Percentiles rank a stretch among this genome's conserved stretches.
Conservation (phyloP, 495 filamentous ascomycete species). For the Neurospora sp. region DNA sequence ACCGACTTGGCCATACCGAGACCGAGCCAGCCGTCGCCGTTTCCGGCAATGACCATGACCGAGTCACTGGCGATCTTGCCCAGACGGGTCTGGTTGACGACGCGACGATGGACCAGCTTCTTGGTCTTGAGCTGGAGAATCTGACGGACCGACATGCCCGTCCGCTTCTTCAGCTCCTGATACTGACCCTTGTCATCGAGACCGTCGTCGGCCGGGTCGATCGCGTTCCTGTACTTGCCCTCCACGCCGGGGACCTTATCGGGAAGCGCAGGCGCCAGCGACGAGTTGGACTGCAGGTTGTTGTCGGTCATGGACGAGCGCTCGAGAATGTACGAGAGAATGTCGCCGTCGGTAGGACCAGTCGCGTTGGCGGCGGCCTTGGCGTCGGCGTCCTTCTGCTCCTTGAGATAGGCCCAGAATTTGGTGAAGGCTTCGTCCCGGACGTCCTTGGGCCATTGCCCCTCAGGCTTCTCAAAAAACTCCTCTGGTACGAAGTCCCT, state of each 20-base stretch:
- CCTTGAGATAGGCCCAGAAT: constrained; percentile 21
- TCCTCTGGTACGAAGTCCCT: constrained; percentile 30
- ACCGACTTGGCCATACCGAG: constrained; percentile 82
- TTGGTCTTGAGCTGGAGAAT: constrained; percentile 50
- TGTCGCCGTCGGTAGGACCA: constrained; percentile 33
- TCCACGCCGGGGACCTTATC: constrained; percentile 34
- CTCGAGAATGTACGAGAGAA: constrained; percentile 34
- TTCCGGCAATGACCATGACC: constrained; percentile 68
- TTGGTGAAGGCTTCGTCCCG: constrained; percentile 22
- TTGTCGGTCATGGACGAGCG: constrained; percentile 27
- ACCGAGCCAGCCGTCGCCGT: constrained; percentile 73
- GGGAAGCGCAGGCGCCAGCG: constrained; percentile 32
- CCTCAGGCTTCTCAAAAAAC: constrained; percentile 16
- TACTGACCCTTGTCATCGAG: constrained; percentile 32
- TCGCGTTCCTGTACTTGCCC: constrained; percentile 38
- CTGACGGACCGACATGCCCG: constrained; percentile 50
- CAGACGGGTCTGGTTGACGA: constrained; percentile 90
- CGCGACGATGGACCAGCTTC: constrained; percentile 56
- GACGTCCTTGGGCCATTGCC: constrained; percentile 19
- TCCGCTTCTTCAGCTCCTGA: constrained; percentile 52
- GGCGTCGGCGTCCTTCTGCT: constrained; percentile 37
- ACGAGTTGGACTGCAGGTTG: constrained; percentile 25
- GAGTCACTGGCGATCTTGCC: constrained; percentile 75
- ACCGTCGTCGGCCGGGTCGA: constrained; percentile 33
- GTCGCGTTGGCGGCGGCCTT: constrained; percentile 30